Evolutionary conservation across 2,329 filamentous ascomycete species (phyloP), one percentile per base, ranked within the genome.

Genomic region (Aspergillus luchuensis): DNA sequence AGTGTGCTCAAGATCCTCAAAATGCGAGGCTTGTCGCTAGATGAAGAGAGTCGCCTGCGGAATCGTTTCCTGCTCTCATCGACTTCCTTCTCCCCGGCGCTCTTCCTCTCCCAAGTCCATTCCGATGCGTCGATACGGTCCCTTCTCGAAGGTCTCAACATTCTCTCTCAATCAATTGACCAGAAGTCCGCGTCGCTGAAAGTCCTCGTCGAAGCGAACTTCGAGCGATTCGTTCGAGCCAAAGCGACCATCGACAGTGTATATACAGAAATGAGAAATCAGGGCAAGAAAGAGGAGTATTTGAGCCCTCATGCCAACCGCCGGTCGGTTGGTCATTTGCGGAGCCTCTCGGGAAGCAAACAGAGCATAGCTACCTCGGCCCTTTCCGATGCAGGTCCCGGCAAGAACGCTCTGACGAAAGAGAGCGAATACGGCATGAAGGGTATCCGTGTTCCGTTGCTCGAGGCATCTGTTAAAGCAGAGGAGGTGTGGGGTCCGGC

Each of bases 211-310:
- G 95, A 99, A 76, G 94, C 91, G 65, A 99, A 99, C 75, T 99
- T 99, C 73, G 96, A 99, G 78, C 90, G 94, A 66, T 99, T 99
- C 80, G 95, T 99, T 58, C 90, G 92, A 64, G 95, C 95, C 47
- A 99, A 99, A 77, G 91, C 94, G 17, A 98, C 94, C 7, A 98
- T 99, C 71, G 95, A 99, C 79, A 96, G 96, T 78, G 95, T 99
- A 56, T 99, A 99, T 79, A 96, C 89, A 63, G 95, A 99, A 76
- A 99, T 99, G 95, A 82, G 85, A 28, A 84, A 84, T 36, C 84
- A 97, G 86, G 83, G 93, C 81, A 77, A 79, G 45, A 78, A 84
- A 58, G 71, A 77, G 50, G 71, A 77, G 54, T 62, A 74, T 33
- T 59, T 65, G 58, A 78, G 57, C 41, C 74, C 77, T 17, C 74